phyloP scores from a whole-genome alignment of 768 basidiomycete species.

The Boletus speciosus region DNA sequence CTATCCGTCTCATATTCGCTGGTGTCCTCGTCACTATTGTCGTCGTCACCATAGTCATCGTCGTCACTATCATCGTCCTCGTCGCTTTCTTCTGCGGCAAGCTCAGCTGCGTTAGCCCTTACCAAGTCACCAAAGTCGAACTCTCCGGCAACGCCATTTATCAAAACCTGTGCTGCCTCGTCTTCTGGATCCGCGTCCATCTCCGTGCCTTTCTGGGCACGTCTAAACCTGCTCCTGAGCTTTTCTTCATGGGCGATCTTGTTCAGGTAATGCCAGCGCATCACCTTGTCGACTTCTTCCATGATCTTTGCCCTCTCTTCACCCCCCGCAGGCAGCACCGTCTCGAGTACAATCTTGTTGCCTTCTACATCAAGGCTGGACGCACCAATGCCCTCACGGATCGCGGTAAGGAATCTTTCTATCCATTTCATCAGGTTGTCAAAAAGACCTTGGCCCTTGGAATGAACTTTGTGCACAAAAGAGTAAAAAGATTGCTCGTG shows the following conservation, averaged over 20 bases:
- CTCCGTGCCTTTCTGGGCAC: constrained; percentile 42
- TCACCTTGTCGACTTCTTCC: constrained; percentile 83
- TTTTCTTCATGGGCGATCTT: constrained; percentile 93
- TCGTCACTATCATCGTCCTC: constrained; percentile 42
- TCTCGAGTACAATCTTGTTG: constrained; percentile 71
- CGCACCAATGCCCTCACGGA: constrained; percentile 82
- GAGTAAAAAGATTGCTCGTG: constrained; percentile 95
- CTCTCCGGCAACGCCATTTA: constrained; percentile 78
- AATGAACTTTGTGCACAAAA: constrained; percentile 98
- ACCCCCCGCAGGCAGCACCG: constrained; percentile 80
- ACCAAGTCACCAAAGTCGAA: constrained; percentile 80
- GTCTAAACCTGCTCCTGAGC: constrained; percentile 79
- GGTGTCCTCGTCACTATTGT: constrained; percentile 41
- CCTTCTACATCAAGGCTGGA: constrained; percentile 3
- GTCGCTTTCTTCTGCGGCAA: constrained; percentile 70
- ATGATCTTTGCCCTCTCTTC: constrained; percentile 74
- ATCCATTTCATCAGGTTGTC: constrained; percentile 95
- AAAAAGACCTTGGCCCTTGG: constrained; percentile 92
- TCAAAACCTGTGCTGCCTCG: constrained; percentile 75
- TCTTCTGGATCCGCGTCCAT: constrained; percentile 65
- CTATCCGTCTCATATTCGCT: constrained; percentile 35
- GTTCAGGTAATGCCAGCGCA: constrained; percentile 89
- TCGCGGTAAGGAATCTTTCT: constrained; percentile 86
- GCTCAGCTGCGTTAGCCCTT: constrained; percentile 72
- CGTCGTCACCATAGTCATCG: constrained; percentile 38